Evolutionary conservation across 2,329 filamentous ascomycete species (phyloP).

Genomic region (Teratosphaeria pseudoeucalypti): DNA sequence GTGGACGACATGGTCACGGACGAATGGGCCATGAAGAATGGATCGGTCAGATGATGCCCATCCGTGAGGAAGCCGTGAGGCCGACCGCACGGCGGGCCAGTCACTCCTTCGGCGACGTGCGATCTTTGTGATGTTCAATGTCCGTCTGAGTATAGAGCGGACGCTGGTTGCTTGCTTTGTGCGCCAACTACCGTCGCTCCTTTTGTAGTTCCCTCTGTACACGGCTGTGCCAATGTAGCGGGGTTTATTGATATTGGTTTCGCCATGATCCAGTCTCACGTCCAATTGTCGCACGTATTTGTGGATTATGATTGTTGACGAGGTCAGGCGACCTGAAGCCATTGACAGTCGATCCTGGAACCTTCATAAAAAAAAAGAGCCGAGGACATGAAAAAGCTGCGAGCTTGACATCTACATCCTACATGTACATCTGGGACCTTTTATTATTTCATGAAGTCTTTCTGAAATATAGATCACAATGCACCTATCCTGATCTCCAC

Average conservation of each 20-base stretch:
- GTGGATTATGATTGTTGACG: too few species aligned
- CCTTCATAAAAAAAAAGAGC: too few species aligned
- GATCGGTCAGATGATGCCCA: not conserved
- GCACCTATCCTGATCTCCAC: too few species aligned
- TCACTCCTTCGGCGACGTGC: not conserved
- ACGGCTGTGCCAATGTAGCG: not conserved
- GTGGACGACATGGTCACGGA: not conserved
- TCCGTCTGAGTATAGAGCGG: not conserved
- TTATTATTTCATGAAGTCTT: too few species aligned
- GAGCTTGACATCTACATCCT: too few species aligned
- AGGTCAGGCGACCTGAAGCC: too few species aligned
- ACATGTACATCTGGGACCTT: too few species aligned
- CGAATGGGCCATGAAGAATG: not conserved
- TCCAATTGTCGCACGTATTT: too few species aligned
- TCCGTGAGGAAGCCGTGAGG: not conserved
- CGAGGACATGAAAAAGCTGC: too few species aligned
- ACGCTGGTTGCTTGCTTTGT: not conserved
- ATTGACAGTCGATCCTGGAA: too few species aligned
- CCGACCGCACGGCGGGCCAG: not conserved
- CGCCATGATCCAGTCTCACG: too few species aligned
- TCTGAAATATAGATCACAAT: too few species aligned
- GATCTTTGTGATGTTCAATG: not conserved
- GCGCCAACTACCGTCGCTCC: not conserved
- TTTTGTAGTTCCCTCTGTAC: not conserved
- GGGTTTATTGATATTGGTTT: not conserved